Evolutionary conservation across 371 early-diverging fungal genomes (phyloP), one percentile per base, ranked within the genome.

Genomic region (Mortierella sp.): DNA sequence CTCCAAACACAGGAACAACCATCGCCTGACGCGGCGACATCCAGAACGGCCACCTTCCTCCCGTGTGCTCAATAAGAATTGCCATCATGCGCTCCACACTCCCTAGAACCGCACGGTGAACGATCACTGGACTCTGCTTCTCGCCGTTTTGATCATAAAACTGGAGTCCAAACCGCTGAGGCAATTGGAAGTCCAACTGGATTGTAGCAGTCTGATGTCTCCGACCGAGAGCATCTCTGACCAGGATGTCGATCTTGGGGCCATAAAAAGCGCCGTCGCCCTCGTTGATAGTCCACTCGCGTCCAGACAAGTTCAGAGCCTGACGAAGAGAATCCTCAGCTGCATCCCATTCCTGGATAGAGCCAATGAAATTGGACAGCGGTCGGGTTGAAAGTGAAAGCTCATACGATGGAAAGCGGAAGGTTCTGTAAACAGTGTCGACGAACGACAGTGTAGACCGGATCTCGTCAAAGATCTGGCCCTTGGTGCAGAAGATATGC

Each of bases 201-300:
- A 99, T 94, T 1, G 99, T 99, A 24, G 99, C 99, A 61, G 99
- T 99, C 82, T 99, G 99, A 72, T 94, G 95, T 19, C 90, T 86
- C 52, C 99, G 90, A 41, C 92, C 88, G 6, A 97, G 86, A 4
- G 99, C 99, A 78, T 99, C 99, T 44, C 90, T 82, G 55, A 99
- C 91, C 67, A 94, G 94, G 51, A 99, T 99, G 84, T 99, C 99
- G 73, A 99, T 99, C 86, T 99, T 99, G 60, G 99, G 99, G 0
- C 99, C 99, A 83, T 99, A 99, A 83, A 99, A 99, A 6, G 99
- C 99, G 31, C 99, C 99, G 83, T 99, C 99, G 7, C 99, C 99
- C 41, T 92, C 93, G 70, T 99, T 99, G 47, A 99, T 53, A 43
- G 87, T 86, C 97, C 98, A 99, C 9, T 72, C 64, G 23, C 83